Base-by-base conservation (phyloP, 1,284 basidiomycete species). In the Apiotrichum porosum region DNA sequence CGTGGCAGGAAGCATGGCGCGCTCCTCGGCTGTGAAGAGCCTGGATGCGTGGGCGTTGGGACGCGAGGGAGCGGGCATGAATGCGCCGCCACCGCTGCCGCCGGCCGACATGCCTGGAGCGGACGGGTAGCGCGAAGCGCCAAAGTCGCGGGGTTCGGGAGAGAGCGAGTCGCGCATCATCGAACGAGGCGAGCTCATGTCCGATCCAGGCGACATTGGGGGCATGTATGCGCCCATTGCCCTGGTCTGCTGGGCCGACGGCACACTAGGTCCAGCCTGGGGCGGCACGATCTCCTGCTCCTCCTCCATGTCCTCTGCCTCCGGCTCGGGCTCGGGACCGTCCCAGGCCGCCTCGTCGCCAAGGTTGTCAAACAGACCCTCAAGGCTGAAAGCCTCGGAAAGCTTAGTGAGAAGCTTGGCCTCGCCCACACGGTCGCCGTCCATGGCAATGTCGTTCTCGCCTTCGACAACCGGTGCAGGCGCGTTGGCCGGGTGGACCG, bases 401-500 rank as follows among this genome's bases (percentile, higher is more conserved):
- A 74, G 63, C 14, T 59, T 62, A 9, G 57, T 64, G 24, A 74
- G 56, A 42, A 73, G 69, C 56, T 65, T 66, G 26, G 69, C 71
- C 41, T 67, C 64, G 30, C 71, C 69, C 15, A 66, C 62, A 23
- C 55, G 56, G 34, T 55, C 61, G 19, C 51, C 56, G 21, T 51
- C 63, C 63, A 72, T 68, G 34, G 61, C 59, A 15, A 61, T 57
- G 46, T 67, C 68, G 9, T 54, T 61, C 13, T 47, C 53, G 18
- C 51, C 54, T 15, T 50, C 56, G 17, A 48, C 54, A 1, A 42
- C 46, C 9, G 50, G 40, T n/a, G 33, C 39, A 1, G 50, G 49
- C 9, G 44, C 41, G 2, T 51, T 37, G 14, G 61, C 59, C 9
- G 59, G 58, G 64, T 91, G 89, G 3, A 88, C 68, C 3, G 76